Conservation (phyloP, 441 rosid species). For the Codiaeum variegatum region DNA sequence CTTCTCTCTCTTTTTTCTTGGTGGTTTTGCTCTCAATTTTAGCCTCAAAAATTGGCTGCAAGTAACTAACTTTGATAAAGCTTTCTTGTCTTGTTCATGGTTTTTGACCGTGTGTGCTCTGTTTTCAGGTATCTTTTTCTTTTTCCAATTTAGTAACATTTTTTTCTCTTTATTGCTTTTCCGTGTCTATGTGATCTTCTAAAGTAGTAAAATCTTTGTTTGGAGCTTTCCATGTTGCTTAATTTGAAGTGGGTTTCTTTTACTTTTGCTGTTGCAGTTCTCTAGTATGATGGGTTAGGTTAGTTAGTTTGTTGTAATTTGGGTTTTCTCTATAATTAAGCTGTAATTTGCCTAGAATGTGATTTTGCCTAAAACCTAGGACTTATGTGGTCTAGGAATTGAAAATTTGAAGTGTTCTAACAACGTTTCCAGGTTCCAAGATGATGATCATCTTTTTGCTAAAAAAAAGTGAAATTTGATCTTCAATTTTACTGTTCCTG, state of each 20-base stretch:
- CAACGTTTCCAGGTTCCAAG: constrained; percentile 2
- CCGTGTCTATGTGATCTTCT: constrained; percentile 16
- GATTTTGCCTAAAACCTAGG: constrained; percentile 1
- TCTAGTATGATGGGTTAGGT: neutral
- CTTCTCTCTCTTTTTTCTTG: constrained; percentile 22
- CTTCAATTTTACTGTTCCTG: neutral
- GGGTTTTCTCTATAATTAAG: constrained; percentile 20
- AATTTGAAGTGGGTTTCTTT: constrained; percentile 24
- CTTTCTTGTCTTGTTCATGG: neutral
- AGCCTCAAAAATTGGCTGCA: constrained; percentile 31
- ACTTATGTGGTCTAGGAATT: neutral
- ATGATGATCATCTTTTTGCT: constrained; percentile 22
- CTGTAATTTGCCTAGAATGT: constrained; percentile 9
- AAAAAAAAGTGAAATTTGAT: neutral
- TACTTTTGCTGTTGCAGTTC: constrained; percentile 7
- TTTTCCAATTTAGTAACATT: constrained; percentile 20
- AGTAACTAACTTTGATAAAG: constrained; percentile 24
- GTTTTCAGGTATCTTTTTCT: constrained; percentile 19
- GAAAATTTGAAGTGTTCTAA: neutral
- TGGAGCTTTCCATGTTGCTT: constrained; percentile 17
- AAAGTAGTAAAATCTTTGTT: neutral
- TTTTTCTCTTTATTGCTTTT: neutral
- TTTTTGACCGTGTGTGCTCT: constrained; percentile 16
- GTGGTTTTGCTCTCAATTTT: constrained; percentile 31
- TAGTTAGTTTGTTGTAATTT: neutral